These are phyloP conservation scores for Luffa aegyptiaca DNA, from an alignment of 306 rosid species.

Conservation along the genomic window DNA sequence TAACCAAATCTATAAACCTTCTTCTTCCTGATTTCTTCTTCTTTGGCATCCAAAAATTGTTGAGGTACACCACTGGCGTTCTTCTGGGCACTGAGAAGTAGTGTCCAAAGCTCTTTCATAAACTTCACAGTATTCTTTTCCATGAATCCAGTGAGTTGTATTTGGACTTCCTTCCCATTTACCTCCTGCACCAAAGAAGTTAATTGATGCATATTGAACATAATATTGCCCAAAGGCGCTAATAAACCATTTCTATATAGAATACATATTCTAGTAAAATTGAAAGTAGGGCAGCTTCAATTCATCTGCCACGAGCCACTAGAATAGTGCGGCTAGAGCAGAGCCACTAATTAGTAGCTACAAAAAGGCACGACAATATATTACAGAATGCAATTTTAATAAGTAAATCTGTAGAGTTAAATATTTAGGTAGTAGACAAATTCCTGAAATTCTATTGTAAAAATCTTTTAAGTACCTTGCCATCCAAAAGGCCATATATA, in stretches of 20 bases:
- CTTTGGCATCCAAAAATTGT: slow-evolving; percentile 92
- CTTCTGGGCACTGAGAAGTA: slow-evolving; percentile 85
- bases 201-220: not conserved
- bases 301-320: not conserved
- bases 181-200: slow-evolving; percentile 41
- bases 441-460: not conserved
- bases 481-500: slow-evolving; percentile 83
- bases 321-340: not conserved
- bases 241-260: not conserved
- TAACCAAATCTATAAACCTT: slow-evolving; percentile 38
- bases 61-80: slow-evolving; percentile 96
- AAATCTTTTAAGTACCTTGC: slow-evolving; percentile 42
- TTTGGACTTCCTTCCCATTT: slow-evolving; percentile 88
- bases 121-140: slow-evolving; percentile 91
- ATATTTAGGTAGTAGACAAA: not conserved
- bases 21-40: slow-evolving; percentile 70
- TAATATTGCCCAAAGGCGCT: not conserved
- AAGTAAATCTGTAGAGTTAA: not conserved
- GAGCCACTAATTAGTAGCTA: not conserved
- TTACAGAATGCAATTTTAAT: not conserved
- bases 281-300: not conserved
- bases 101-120: slow-evolving; percentile 94
- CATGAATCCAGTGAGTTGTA: slow-evolving; percentile 94
- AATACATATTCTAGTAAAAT: not conserved
- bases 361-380: not conserved